These are phyloP conservation scores for Backusella parvicylindrica DNA, from an alignment of 192 early-diverging fungal species.

Conservation along the genomic window DNA sequence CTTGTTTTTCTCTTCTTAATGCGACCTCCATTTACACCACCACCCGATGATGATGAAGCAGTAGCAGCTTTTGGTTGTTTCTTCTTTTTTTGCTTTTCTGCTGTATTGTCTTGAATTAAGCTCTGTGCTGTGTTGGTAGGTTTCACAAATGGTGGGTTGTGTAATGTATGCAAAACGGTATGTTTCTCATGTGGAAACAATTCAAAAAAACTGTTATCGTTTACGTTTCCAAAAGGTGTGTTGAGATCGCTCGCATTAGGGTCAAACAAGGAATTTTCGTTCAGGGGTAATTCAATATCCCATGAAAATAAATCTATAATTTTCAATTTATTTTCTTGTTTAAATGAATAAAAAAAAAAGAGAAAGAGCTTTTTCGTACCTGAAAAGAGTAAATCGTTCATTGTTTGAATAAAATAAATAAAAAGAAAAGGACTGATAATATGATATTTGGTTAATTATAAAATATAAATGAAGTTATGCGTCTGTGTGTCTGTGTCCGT, in stretches of 20 bases:
- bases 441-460: conserved; percentile 1
- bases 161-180: not conserved
- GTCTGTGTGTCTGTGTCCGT: not conserved
- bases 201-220: not conserved
- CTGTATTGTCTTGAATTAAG: not conserved
- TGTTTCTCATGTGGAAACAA: not conserved
- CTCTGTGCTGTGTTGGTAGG: not conserved
- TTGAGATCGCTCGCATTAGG: not conserved
- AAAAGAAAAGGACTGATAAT: not conserved
- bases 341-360: not conserved
- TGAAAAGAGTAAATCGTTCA: not conserved
- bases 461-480: not conserved
- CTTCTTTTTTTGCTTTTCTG: not conserved
- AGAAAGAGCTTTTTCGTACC: not conserved
- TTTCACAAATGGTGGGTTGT: not conserved
- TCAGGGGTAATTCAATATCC: not conserved
- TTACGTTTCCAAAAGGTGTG: not conserved
- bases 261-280: conserved; percentile 3
- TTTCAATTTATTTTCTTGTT: not conserved
- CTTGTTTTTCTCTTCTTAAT: conserved; percentile 6
- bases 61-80: not conserved
- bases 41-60: not conserved
- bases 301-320: conserved; percentile 5
- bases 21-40: not conserved
- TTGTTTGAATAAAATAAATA: not conserved